These are phyloP conservation scores for Lodderomyces theae DNA, from an alignment of 1,139 yeast species.

Conservation along the genomic window DNA sequence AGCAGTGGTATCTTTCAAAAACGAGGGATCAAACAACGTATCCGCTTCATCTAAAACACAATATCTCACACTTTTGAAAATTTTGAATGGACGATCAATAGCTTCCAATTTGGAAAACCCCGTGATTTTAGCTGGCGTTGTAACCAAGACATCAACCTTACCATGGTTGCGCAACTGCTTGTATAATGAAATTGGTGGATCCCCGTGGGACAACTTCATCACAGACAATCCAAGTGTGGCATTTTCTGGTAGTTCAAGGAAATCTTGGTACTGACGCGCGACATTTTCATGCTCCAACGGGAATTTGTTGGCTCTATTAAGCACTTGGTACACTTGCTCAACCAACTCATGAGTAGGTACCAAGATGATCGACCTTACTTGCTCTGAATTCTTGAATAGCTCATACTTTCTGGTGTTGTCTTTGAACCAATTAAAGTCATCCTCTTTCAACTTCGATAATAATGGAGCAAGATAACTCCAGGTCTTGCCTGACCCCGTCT, in stretches of 20 bases:
- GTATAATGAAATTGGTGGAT: slow-evolving; percentile 48
- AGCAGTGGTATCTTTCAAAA: slow-evolving; percentile 64
- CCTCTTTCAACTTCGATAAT: slow-evolving; percentile 63
- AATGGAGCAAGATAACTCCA: slow-evolving; percentile 84
- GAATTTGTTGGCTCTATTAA: slow-evolving; percentile 37
- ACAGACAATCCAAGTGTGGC: slow-evolving; percentile 41
- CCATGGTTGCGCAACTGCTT: slow-evolving; percentile 35
- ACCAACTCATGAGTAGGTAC: slow-evolving; percentile 90
- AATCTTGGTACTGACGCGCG: slow-evolving; percentile 20
- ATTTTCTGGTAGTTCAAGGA: slow-evolving; percentile 26
- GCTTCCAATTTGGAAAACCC: slow-evolving; percentile 45
- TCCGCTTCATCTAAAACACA: slow-evolving; percentile 95
- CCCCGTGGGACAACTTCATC: slow-evolving; percentile 58
- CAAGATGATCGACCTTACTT: slow-evolving; percentile 66
- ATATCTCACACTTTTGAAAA: slow-evolving; percentile 48
- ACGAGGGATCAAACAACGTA: slow-evolving; percentile 82
- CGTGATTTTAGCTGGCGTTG: slow-evolving; percentile 74
- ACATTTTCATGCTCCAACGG: slow-evolving; percentile 20
- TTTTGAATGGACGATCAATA: slow-evolving; percentile 46
- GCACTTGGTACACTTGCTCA: slow-evolving; percentile 65
- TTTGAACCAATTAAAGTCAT: slow-evolving; percentile 34
- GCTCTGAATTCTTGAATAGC: slow-evolving; percentile 30
- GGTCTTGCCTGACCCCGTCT: slow-evolving; percentile 96
- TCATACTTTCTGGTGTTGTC: slow-evolving; percentile 31
- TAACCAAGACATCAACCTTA: slow-evolving; percentile 73